Evolutionary conservation across 2,329 filamentous ascomycete species (phyloP), one percentile per base, ranked within the genome.

Genomic region (Penicillium vulpinum): DNA sequence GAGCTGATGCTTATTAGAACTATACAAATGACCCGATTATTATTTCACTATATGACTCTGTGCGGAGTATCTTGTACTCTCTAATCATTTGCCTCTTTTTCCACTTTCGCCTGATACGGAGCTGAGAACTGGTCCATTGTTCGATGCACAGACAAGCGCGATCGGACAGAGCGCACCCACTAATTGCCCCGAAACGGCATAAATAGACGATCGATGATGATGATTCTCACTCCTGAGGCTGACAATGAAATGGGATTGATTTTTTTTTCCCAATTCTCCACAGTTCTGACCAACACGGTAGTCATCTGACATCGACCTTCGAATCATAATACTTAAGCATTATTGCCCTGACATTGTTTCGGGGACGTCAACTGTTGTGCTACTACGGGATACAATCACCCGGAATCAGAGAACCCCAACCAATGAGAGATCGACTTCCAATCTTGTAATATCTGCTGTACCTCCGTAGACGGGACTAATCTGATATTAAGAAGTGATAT

Each of bases 141-240:
- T 51, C 28, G 4, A 40, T 38, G 39, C 47, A 51, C 53, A 38
- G 45, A 50, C 31, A 45, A 55, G 31, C 46, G 46, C 33, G 54
- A 52, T 56, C 54, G 41, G n/a, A 48, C 13, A 47, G 21, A 40
- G n/a, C 41, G 3, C 50, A 21, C 13, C 40, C 39, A 38, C 56
- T 35, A 49, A 44, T 4, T 16, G 4, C 51, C 52, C 54, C 10
- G 55, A 54, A 62, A 58, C 11, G 63, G 62, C 54, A 63, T 44
- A 58, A 66, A 51, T 65, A 66, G 58, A 66, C 63, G 63, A 64
- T 64, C 58, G 57, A 64, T 60, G 28, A 43, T 58, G 60, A 55
- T 55, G n/a, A n/a, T 57, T 49, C 15, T 56, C 58, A 45, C 29
- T 41, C 49, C 33, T 47, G 40, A 38, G 46, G 39, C 53, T 51